Evolutionary conservation across 2,329 filamentous ascomycete genomes (phyloP), one percentile per base, ranked within the genome.

Genomic region (Neonectria hederae): DNA sequence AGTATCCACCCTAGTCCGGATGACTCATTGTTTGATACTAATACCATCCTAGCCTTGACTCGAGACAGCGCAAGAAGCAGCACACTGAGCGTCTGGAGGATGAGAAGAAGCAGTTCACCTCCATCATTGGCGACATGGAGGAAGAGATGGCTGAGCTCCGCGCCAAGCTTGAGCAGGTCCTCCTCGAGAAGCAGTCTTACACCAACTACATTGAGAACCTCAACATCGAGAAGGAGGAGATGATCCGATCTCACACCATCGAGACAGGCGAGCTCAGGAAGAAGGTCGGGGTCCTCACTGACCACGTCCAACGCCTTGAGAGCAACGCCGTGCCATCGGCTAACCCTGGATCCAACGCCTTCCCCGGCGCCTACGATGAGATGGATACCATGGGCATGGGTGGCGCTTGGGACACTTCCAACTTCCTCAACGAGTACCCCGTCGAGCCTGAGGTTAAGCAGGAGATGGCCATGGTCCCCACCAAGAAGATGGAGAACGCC

Each of bases 51-150:
- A 97, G 93, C 71, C 91, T 99, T 74, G 95, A 98, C 82, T 98
- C 96, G 48, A 90, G 96, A 71, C 95, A 98, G 80, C 90, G 96
- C 74, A 99, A 98, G 87, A 98, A 98, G 88, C 92, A 93, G 82
- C 95, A 98, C 82, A 98, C 96, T 35, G 96, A 98, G 82, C 90
- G 96, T 73, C 88, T 98, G 49, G 96, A 98, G 80, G 92, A 96
- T 79, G 95, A 98, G 83, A 97, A 98, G 86, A 97, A 97, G 84
- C 88, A 92, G 63, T 97, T 89, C 83, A 92, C 90, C 60, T 87
- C 88, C 72, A 83, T 92, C 76, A 92, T 97, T 76, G 87, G 83
- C 70, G 87, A 90, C 59, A 85, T 97, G 75, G 92, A 97, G 76
- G 91, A 96, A 63, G 90, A 93, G 71, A 83, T 97, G 69, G 83